phyloP scores from a whole-genome alignment of 441 rosid genomes.

The Dalechampia spathulata region DNA sequence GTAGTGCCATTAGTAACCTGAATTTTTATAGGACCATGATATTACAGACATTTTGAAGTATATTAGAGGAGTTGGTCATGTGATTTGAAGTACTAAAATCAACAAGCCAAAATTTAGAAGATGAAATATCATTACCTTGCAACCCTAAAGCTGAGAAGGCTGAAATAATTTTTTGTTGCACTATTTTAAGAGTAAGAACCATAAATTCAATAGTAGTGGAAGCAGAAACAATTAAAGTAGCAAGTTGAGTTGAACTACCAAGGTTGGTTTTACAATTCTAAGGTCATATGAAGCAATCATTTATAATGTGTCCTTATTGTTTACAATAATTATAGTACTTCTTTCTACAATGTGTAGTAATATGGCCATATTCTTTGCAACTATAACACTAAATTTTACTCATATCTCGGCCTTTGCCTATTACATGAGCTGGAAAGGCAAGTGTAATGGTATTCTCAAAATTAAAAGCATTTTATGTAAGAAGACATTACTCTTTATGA shows the following conservation, averaged over 20 bases:
- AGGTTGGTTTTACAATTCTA: neutral
- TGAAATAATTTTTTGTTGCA: neutral
- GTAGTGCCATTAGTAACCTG: neutral
- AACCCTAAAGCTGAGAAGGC: neutral
- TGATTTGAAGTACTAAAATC: neutral
- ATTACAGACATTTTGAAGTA: neutral
- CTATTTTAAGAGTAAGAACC: neutral
- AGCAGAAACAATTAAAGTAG: neutral
- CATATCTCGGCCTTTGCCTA: neutral
- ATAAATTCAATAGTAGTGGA: too few relatives aligned
- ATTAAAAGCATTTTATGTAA: neutral
- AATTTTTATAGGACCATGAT: slow-evolving; percentile 2
- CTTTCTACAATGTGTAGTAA: neutral
- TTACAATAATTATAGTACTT: neutral
- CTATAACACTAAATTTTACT: neutral
- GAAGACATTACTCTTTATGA: neutral
- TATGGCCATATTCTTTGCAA: neutral
- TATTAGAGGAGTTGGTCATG: neutral
- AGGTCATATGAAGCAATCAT: neutral
- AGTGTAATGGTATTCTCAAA: neutral
- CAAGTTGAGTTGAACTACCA: neutral
- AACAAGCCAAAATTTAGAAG: neutral
- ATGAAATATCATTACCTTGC: neutral
- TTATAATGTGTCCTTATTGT: neutral
- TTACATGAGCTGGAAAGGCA: neutral